Conservation (phyloP, 2,329 filamentous ascomycete genomes). For the Pseudopyricularia cyperi region DNA sequence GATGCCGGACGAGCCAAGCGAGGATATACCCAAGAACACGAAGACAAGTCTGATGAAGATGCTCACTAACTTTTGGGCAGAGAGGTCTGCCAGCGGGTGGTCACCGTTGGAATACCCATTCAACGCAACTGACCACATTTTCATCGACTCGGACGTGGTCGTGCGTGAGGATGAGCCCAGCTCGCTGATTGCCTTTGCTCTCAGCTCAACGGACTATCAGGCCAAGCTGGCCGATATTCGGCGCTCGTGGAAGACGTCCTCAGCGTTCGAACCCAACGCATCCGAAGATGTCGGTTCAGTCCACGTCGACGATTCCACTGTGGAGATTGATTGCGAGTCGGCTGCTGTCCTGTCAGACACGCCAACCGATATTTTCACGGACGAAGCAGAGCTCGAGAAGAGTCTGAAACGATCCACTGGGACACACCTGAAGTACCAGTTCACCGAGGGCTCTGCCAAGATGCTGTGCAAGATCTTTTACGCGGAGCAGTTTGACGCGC, state of each 20-base stretch:
- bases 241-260: conserved; percentile 26
- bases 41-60: conserved; percentile 91
- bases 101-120: conserved; percentile 84
- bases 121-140: conserved; percentile 80
- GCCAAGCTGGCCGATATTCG: conserved; percentile 62
- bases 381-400: conserved; percentile 69
- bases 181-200: conserved; percentile 84
- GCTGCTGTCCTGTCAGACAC: conserved; percentile 4
- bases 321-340: conserved; percentile 15
- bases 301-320: conserved; percentile 9
- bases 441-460: conserved; percentile 81
- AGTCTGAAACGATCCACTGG: conserved; percentile 75
- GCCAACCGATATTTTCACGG: conserved; percentile 16
- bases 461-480: conserved; percentile 99
- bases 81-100: conserved; percentile 93
- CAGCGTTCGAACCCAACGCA: conserved; percentile 19
- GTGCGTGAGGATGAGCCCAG: conserved; percentile 95
- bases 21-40: conserved; percentile 65
- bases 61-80: conserved; percentile 95
- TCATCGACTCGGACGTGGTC: conserved; percentile 92
- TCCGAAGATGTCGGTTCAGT: conserved; percentile 13
- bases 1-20: conserved; percentile 42
- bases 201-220: conserved; percentile 79
- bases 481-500: conserved; percentile 91
- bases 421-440: conserved; percentile 92